Evolutionary conservation across 768 basidiomycete genomes (phyloP), one percentile per base, ranked within the genome.

Genomic region (Leccinum rimulosum): DNA sequence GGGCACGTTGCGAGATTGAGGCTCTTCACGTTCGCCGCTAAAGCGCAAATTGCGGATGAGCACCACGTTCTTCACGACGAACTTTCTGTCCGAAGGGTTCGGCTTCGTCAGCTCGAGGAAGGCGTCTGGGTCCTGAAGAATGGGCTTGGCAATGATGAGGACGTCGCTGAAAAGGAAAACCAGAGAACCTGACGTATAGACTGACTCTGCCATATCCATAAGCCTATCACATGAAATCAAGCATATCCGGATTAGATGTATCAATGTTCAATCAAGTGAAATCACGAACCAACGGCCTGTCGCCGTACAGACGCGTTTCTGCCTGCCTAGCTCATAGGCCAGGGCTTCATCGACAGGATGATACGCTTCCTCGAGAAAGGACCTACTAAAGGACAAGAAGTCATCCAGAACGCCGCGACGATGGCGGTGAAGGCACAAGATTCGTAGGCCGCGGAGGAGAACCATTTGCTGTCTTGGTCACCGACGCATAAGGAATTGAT

Each of bases 81-180:
- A 96, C 69, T 85, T 86, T 67, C 88, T 82, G 65, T 95, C 93
- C 19, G 79, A 72, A 3, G 78, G 77, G 57, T 79, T 75, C 25
- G 84, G 83, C 57, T 84, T 83, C 57, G 81, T 74, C 54, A 76
- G 70, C 66, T 88, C 88, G 50, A 85, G 73, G 33, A 86, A 77
- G 36, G 77, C 76, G 62, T 91, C 88, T 52, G 84, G 81, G 48
- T 89, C 87, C 38, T 84, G 82, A 55, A 86, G 77, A 59, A 95
- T 80, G 12, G 95, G 95, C 73, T 98, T 98, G 43, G 95, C 89
- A 64, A 98, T 84, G 72, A 98, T 83, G 56, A 98, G 84, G 55
- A 98, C 83, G 72, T 99, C 97, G 72, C 79, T 93, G 82, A 98
- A 99, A n/a, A 98, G 82, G 78, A 98, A 95, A 10, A 98, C n/a